Conservation (phyloP, 345 rosid species). For the Arabis hirsuta region DNA sequence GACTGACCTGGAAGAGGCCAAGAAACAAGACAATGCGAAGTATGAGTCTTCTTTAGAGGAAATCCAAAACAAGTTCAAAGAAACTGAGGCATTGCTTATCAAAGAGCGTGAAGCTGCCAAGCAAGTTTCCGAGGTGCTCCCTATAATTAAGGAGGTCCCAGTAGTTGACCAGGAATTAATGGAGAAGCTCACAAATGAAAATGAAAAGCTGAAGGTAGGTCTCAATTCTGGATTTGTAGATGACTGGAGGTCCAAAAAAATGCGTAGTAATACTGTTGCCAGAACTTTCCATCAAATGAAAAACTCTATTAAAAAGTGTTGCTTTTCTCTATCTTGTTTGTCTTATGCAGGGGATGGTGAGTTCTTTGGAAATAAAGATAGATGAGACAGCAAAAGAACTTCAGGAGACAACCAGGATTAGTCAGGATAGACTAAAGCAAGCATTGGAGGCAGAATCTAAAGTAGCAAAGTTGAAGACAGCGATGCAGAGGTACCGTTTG, state of each 20-base stretch:
- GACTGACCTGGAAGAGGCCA: slow-evolving; percentile 95
- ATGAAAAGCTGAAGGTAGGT: slow-evolving; percentile 87
- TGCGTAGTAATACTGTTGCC: not conserved
- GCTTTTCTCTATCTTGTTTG: slow-evolving; percentile 4
- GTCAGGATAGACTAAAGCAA: slow-evolving; percentile 95
- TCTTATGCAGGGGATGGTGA: slow-evolving; percentile 72
- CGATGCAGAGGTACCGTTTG: slow-evolving; percentile 74
- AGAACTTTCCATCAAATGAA: slow-evolving; percentile 3
- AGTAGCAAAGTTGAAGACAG: slow-evolving; percentile 78
- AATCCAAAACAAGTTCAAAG: slow-evolving; percentile 79
- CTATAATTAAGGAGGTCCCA: slow-evolving; percentile 87
- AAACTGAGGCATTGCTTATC: slow-evolving; percentile 75
- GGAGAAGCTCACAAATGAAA: slow-evolving; percentile 83
- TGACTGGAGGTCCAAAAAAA: not conserved
- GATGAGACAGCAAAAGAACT: slow-evolving; percentile 89
- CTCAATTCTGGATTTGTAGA: slow-evolving; percentile 20
- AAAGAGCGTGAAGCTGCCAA: slow-evolving; percentile 81
- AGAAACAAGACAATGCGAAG: slow-evolving; percentile 86
- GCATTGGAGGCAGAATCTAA: slow-evolving; percentile 92
- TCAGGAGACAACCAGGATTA: slow-evolving; percentile 72
- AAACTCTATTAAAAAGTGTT: not conserved
- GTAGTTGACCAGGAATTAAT: slow-evolving; percentile 73
- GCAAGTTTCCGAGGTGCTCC: slow-evolving; percentile 64
- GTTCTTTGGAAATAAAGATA: slow-evolving; percentile 79
- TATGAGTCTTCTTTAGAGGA: slow-evolving; percentile 82